Conservation (phyloP, 176 grass and related monocot species). For the Triticum dicoccoides region DNA sequence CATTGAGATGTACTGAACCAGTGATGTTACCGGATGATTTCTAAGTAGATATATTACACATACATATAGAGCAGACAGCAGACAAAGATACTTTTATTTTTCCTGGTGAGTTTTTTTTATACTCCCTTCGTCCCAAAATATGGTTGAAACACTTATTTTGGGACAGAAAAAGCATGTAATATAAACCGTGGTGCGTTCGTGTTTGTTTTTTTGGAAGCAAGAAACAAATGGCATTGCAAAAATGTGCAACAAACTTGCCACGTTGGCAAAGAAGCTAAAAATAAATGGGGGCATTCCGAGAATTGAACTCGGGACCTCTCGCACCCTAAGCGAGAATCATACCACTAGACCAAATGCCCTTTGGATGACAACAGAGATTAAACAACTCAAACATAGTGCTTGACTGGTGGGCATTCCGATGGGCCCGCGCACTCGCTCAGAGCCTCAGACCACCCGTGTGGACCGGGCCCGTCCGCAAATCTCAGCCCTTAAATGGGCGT, state of each 20-base stretch:
- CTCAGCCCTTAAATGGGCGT: neutral
- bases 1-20: neutral
- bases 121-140: too few relatives aligned
- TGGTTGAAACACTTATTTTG: too few relatives aligned
- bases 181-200: too few relatives aligned
- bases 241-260: neutral
- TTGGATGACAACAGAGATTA: neutral
- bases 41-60: neutral
- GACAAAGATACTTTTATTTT: neutral
- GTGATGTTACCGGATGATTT: neutral
- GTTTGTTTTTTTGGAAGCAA: neutral
- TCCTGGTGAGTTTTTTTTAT: too few relatives aligned
- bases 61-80: neutral
- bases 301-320: constrained; percentile 96
- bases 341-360: constrained; percentile 98
- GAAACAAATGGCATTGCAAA: neutral
- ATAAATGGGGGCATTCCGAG: constrained; percentile 64
- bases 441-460: too few relatives aligned
- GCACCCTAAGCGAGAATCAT: constrained; percentile 99
- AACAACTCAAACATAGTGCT: too few relatives aligned
- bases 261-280: neutral
- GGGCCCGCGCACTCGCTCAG: too few relatives aligned
- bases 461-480: neutral
- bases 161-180: too few relatives aligned
- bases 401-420: too few relatives aligned